Evolutionary conservation across 176 grass and related monocot species (phyloP).

Genomic region (Oryza coarctata): DNA sequence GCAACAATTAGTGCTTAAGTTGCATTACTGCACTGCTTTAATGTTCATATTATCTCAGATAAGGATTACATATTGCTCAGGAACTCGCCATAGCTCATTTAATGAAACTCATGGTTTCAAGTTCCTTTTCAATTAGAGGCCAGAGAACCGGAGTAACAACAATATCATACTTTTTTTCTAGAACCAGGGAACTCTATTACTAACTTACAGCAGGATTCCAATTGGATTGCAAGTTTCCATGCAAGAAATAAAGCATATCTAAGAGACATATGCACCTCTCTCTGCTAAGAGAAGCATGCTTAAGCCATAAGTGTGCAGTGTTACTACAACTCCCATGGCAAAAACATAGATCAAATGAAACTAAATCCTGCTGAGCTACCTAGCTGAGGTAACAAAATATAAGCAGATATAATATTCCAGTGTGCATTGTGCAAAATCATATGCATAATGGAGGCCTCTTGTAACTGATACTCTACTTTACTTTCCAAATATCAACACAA

Average conservation of each 20-base stretch:
- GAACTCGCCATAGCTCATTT: not conserved
- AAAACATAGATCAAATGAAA: too few species aligned
- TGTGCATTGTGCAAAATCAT: not conserved
- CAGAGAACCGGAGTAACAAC: not conserved
- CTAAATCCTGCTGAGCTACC: not conserved
- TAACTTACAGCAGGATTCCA: too few species aligned
- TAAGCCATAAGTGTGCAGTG: too few species aligned
- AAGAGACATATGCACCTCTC: too few species aligned
- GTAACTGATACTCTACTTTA: not conserved
- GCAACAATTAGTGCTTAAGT: not conserved
- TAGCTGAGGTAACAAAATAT: too few species aligned
- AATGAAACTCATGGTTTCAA: slow-evolving; percentile 5
- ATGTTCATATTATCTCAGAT: not conserved
- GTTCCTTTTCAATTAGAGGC: not conserved
- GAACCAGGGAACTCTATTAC: too few species aligned
- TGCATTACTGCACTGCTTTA: not conserved
- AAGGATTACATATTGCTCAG: not conserved
- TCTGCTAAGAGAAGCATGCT: too few species aligned
- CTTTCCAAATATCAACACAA: not conserved
- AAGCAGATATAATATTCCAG: not conserved
- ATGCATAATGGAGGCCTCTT: not conserved
- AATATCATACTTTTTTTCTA: not conserved
- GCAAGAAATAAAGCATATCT: too few species aligned
- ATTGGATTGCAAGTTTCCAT: too few species aligned
- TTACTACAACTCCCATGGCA: too few species aligned